These are phyloP conservation scores for Solanum hybrid DNA, from an alignment of 305 asterid species.

Conservation along the genomic window DNA sequence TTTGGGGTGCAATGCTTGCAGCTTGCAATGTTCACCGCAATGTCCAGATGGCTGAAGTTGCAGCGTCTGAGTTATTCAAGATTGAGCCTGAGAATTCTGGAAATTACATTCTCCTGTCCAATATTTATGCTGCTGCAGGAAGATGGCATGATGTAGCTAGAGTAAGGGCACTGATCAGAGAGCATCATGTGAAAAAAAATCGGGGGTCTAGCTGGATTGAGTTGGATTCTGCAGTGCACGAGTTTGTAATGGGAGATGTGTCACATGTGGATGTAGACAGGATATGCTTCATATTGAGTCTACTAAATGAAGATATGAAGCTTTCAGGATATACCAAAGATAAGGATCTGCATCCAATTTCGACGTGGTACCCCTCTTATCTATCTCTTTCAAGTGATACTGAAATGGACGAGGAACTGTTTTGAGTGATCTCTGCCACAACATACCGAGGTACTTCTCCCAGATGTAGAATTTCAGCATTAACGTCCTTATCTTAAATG, in stretches of 20 bases:
- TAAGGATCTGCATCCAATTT: not conserved
- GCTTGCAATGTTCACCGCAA: conserved; percentile 10
- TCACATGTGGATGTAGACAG: conserved; percentile 5
- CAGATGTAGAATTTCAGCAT: not conserved
- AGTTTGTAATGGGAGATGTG: conserved; percentile 10
- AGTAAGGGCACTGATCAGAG: conserved; percentile 6
- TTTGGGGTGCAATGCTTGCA: conserved; percentile 13
- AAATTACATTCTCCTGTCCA: conserved; percentile 7
- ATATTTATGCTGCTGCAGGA: conserved; percentile 9
- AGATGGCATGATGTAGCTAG: conserved; percentile 13
- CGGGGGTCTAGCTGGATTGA: conserved; percentile 14
- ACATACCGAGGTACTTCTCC: not conserved
- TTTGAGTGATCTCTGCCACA: not conserved
- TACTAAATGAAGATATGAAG: conserved; percentile 9
- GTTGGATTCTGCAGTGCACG: conserved; percentile 14
- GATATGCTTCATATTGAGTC: conserved; percentile 4
- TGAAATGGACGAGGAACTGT: not conserved
- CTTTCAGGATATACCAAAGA: not conserved
- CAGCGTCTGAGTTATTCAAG: conserved; percentile 11
- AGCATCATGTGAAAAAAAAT: conserved; percentile 2
- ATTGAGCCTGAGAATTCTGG: conserved; percentile 14
- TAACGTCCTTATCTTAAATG: not conserved
- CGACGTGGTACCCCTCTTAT: not conserved
- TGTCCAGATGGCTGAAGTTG: conserved; percentile 15
- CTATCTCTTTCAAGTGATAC: not conserved